These are phyloP conservation scores for Ophiorrhiza pumila DNA, from an alignment of 257 asterid genomes.

Conservation along the genomic window DNA sequence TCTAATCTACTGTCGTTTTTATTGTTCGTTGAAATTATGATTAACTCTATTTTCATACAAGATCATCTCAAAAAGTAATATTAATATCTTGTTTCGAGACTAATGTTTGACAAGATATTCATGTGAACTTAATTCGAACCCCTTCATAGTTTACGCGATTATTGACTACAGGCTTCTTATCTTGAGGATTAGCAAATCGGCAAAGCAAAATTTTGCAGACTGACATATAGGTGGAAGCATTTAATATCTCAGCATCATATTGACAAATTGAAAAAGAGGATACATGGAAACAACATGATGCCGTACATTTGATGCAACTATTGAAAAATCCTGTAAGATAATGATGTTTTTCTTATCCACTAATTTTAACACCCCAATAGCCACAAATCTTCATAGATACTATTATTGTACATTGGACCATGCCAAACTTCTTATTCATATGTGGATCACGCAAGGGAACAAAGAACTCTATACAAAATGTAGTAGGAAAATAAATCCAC, in stretches of 20 bases:
- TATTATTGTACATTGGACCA: constrained; percentile 11
- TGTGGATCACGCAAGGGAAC: constrained; percentile 18
- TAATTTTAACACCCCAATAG: constrained; percentile 2
- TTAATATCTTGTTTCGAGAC: too few species aligned
- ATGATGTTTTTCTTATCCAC: constrained; percentile 24
- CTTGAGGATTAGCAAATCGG: background rate
- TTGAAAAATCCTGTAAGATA: constrained; percentile 11
- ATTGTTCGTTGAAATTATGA: too few species aligned
- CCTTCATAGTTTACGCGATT: background rate
- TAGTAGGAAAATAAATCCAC: constrained; percentile 5
- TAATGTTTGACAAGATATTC: background rate
- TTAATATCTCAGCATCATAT: constrained; percentile 6
- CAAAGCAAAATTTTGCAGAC: background rate
- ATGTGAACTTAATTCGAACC: too few species aligned
- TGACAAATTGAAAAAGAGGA: constrained; percentile 1
- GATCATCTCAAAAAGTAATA: too few species aligned
- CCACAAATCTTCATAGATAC: constrained; percentile 6
- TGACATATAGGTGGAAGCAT: background rate
- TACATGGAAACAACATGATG: constrained; percentile 6
- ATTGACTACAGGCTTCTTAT: background rate
- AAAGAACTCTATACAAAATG: constrained; percentile 33
- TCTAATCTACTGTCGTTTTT: too few species aligned
- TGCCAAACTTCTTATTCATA: constrained; percentile 30
- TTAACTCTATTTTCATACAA: too few species aligned
- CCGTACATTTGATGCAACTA: constrained; percentile 18